Conservation (phyloP, 352 stramenopile species). For the Lagenidium giganteum region DNA sequence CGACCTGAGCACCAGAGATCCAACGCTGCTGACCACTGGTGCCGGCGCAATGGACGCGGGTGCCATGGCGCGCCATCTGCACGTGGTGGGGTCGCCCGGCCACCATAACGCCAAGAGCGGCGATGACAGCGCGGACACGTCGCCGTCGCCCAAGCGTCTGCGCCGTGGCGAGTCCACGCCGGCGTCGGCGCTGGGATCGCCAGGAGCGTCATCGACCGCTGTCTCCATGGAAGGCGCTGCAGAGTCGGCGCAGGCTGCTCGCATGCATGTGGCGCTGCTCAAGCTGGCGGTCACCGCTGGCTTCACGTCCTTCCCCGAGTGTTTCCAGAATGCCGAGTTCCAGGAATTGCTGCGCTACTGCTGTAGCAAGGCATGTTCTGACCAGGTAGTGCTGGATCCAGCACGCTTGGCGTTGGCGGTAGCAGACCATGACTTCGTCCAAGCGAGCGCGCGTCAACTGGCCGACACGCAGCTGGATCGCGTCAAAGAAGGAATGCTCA, state of each 20-base stretch:
- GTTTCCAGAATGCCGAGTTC: constrained; percentile 38
- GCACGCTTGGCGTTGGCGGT: not conserved
- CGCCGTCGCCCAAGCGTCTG: constrained; percentile 7
- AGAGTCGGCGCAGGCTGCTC: not conserved
- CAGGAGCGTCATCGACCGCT: no score
- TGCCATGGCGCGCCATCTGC: not conserved
- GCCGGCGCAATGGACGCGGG: not conserved
- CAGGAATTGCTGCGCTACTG: constrained; percentile 31
- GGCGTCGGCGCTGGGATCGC: no score
- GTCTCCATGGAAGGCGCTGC: not conserved
- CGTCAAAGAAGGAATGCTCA: constrained; percentile 78
- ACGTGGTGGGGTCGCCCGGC: not conserved
- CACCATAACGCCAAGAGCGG: no score
- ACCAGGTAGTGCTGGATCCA: constrained; percentile 2
- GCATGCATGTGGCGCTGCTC: not conserved
- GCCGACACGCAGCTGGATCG: constrained; percentile 54
- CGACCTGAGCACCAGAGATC: not conserved
- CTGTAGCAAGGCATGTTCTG: no score
- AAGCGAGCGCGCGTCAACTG: constrained; percentile 29
- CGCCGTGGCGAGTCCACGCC: constrained; percentile 4
- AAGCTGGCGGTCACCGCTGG: constrained; percentile 27
- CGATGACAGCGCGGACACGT: no score
- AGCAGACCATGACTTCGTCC: constrained; percentile 26
- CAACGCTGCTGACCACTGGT: not conserved
- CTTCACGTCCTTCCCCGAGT: constrained; percentile 28